Base-by-base conservation (phyloP, 2,329 filamentous ascomycete genomes). In the Botrytis paeoniae region DNA sequence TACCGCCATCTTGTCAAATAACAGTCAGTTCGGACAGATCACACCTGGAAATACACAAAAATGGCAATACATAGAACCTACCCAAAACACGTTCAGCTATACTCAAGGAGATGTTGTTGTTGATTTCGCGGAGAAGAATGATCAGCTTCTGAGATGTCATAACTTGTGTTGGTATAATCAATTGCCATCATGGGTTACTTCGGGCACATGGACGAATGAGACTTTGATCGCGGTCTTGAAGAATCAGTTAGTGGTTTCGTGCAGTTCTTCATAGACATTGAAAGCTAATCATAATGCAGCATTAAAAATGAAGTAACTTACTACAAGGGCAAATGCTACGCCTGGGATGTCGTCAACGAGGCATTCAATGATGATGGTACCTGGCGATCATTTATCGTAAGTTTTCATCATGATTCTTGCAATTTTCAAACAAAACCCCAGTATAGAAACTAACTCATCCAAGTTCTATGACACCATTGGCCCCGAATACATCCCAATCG, bases 271-370 rank as follows among this genome's bases (percentile, higher is more conserved):
- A 3, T 18, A 2, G 25, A 25, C 10, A 4, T 22, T 10, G 3
- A 51, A 60, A n/a, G 32, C 70, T 72, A 60, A 72, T 25, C 14
- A 32, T 39, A 20, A 5, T 20, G 5, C 41, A 72, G 70, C 80
- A 89, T 93, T 76, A 84, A 85, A 74, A 85, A 87, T 75, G 88
- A 87, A 68, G 86, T 89, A 5, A 84, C 83, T 16, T 85, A 91
- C 79, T 91, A 87, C 82, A 87, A 87, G 80, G 86, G 87, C 72
- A 83, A 87, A 76, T 90, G 89, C 80, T 88, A 88, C 79, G 84
- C 86, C 43, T 92, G 89, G 89, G 89, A 92, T 74, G 89, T 92
- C 0, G 86, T 91, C 32, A 92, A 92, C 79, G 89, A 92, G 82
- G 87, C 86, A 18, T 84, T 89, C 70, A 85, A 86, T 72, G 89